These are phyloP conservation scores for Athelia psychrophila DNA, from an alignment of 1,284 basidiomycete genomes.

Conservation along the genomic window DNA sequence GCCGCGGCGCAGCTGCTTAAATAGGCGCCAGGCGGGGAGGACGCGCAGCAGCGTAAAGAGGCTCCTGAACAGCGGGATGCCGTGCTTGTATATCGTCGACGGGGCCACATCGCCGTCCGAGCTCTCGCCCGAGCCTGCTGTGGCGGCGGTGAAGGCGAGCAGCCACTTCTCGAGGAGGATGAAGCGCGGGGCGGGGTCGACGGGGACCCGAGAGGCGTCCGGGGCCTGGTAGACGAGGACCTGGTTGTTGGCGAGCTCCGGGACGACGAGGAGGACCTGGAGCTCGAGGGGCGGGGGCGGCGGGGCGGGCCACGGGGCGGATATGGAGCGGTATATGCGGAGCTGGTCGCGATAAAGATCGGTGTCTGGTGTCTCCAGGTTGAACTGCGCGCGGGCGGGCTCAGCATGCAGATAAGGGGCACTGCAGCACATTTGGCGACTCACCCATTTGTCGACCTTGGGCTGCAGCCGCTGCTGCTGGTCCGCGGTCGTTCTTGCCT, in stretches of 20 bases:
- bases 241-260: slow-evolving; percentile 64
- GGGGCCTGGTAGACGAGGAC: slow-evolving; percentile 64
- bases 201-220: slow-evolving; percentile 54
- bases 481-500: slow-evolving; percentile 60
- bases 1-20: slow-evolving; percentile 53
- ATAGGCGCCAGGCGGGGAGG: slow-evolving; percentile 71
- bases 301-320: slow-evolving; percentile 34
- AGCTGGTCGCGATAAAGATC: slow-evolving; percentile 64
- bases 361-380: slow-evolving; percentile 70
- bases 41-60: slow-evolving; percentile 68
- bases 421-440: too few species aligned
- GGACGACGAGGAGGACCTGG: slow-evolving; percentile 66
- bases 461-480: slow-evolving; percentile 27
- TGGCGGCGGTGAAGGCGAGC: slow-evolving; percentile 40
- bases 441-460: slow-evolving; percentile 76
- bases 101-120: slow-evolving; percentile 53
- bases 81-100: slow-evolving; percentile 80
- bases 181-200: slow-evolving; percentile 63
- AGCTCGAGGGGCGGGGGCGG: slow-evolving; percentile 51
- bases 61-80: slow-evolving; percentile 75
- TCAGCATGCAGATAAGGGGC: slow-evolving; percentile 2
- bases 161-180: slow-evolving; percentile 76
- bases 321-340: slow-evolving; percentile 59
- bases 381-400: slow-evolving; percentile 58
- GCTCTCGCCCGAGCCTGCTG: slow-evolving; percentile 19